Conservation (phyloP, 202 grass and related monocot genomes). For the Tripidium arundinaceum region DNA sequence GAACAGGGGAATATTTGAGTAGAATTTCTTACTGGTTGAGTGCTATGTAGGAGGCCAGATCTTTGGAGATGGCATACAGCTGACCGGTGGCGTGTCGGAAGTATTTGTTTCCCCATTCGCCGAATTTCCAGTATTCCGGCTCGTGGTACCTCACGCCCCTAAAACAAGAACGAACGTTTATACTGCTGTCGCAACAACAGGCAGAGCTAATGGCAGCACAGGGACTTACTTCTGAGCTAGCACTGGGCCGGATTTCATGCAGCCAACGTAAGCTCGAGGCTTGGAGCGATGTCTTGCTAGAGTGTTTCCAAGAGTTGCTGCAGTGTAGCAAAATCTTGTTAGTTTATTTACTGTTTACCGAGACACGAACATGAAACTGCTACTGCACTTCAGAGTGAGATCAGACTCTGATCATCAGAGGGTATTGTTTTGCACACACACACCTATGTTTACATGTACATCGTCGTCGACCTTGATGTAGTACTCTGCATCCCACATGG, state of each 20-base stretch:
- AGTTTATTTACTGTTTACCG: neutral
- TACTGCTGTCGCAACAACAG: neutral
- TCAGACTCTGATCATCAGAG: neutral
- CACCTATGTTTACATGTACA: slow-evolving; percentile 80
- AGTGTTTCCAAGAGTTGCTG: slow-evolving; percentile 75
- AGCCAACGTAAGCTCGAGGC: slow-evolving; percentile 67
- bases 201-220: neutral
- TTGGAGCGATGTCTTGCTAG: slow-evolving; percentile 58
- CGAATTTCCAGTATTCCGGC: slow-evolving; percentile 93
- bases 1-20: neutral
- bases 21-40: slow-evolving; percentile 66
- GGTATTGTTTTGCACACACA: neutral
- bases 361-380: neutral
- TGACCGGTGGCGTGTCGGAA: slow-evolving; percentile 78
- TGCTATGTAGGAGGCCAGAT: slow-evolving; percentile 83
- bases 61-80: slow-evolving; percentile 86
- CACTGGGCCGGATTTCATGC: slow-evolving; percentile 91
- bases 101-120: slow-evolving; percentile 80
- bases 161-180: neutral
- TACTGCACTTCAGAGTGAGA: neutral
- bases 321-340: neutral
- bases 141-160: slow-evolving; percentile 83
- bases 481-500: slow-evolving; percentile 72
- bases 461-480: slow-evolving; percentile 75
- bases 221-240: slow-evolving; percentile 72